phyloP scores from a whole-genome alignment of 108 stramenopile genomes.

The Nannochloropsis salina region DNA sequence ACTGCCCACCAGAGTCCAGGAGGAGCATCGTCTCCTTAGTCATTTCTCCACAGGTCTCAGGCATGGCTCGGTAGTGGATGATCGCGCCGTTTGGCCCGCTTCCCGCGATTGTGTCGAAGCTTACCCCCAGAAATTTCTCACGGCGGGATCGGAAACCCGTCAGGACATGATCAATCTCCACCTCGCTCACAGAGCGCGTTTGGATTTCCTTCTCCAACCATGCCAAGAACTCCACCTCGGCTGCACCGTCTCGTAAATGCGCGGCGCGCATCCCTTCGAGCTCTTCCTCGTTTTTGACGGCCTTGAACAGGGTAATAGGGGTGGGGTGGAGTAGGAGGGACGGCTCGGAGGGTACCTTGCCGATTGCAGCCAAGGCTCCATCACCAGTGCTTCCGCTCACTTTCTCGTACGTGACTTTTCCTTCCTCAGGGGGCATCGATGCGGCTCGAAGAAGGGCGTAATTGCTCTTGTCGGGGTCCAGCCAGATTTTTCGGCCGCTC shows the following conservation, averaged over 20 bases:
- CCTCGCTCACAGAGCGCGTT: background rate
- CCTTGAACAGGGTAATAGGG: conserved; percentile 83
- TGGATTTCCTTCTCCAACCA: conserved; percentile 66
- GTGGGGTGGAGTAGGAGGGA: conserved; percentile 54
- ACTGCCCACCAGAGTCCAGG: conserved; percentile 67
- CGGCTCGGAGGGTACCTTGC: conserved; percentile 24
- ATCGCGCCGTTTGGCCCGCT: conserved; percentile 91
- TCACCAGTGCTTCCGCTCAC: too few relatives aligned
- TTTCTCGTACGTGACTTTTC: too few relatives aligned
- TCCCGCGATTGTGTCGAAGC: conserved; percentile 92
- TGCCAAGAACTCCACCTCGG: conserved; percentile 79
- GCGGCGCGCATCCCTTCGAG: conserved; percentile 81
- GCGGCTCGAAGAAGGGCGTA: conserved; percentile 18
- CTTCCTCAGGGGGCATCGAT: too few relatives aligned
- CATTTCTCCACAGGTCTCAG: background rate
- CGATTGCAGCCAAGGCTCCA: conserved; percentile 29
- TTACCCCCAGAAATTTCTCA: conserved; percentile 35
- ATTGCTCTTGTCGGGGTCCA: conserved; percentile 24
- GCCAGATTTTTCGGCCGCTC: background rate
- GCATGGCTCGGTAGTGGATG: conserved; percentile 79
- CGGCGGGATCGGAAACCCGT: background rate
- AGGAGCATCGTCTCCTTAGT: background rate
- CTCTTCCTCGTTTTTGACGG: conserved; percentile 80
- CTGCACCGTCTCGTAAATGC: conserved; percentile 90
- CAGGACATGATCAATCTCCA: background rate